phyloP scores from a whole-genome alignment of 2,329 filamentous ascomycete species.

The Metarhizium brunneum region DNA sequence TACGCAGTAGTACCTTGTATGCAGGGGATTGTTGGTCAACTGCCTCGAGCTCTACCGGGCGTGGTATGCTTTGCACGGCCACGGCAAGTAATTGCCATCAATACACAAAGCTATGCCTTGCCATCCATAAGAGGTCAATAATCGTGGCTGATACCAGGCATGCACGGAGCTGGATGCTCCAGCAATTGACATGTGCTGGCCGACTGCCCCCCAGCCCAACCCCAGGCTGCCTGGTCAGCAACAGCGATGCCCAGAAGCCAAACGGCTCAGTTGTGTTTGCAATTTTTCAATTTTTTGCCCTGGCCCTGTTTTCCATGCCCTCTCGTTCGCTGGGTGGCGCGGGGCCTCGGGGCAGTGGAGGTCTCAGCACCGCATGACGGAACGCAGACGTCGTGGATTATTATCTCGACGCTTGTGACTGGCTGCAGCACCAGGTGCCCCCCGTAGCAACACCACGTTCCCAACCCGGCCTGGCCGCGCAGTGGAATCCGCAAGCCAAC shows the following conservation, averaged over 20 bases:
- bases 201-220: neutral
- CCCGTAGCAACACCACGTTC: neutral
- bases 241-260: neutral
- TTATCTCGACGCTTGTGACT: constrained; percentile 16
- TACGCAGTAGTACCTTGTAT: too few relatives aligned
- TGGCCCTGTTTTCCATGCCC: constrained; percentile 3
- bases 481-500: neutral
- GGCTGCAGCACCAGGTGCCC: constrained; percentile 6
- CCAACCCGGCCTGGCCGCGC: neutral
- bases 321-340: constrained; percentile 4
- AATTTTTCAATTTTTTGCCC: neutral
- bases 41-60: neutral
- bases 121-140: too few relatives aligned
- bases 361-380: constrained; percentile 6
- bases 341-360: constrained; percentile 2
- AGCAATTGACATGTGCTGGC: neutral
- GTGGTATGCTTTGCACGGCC: neutral
- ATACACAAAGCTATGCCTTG: neutral
- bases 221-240: neutral
- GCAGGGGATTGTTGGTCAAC: neutral
- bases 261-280: neutral
- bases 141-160: too few relatives aligned
- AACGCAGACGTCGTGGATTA: constrained; percentile 12
- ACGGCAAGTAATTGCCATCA: neutral
- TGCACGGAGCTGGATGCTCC: neutral